Conservation (phyloP, 768 basidiomycete species). For the Mycena capillaripes region DNA sequence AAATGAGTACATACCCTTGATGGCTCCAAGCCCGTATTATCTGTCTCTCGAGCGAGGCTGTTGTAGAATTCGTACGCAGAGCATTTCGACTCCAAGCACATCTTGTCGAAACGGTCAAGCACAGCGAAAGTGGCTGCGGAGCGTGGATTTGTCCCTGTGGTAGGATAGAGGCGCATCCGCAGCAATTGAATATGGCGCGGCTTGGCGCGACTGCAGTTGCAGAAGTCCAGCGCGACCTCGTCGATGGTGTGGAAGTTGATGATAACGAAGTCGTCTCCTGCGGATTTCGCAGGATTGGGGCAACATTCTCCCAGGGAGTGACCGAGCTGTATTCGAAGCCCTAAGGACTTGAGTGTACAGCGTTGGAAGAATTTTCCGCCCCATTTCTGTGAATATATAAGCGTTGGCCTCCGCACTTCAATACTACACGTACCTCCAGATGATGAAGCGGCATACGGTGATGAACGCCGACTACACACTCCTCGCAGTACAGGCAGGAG, state of each 20-base stretch:
- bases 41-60: conserved; percentile 2
- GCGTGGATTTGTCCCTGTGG: not conserved
- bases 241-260: not conserved
- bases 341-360: not conserved
- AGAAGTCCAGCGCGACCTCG: too few relatives aligned
- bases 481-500: not conserved
- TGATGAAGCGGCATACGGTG: not conserved
- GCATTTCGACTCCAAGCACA: conserved; percentile 28
- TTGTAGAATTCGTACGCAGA: conserved; percentile 36
- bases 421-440: not conserved
- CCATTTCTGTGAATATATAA: not conserved
- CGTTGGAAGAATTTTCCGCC: not conserved
- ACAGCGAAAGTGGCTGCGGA: not conserved
- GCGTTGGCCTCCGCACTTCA: not conserved
- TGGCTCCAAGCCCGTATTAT: conserved; percentile 30
- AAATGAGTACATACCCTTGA: not conserved
- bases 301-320: not conserved
- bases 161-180: not conserved
- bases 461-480: not conserved
- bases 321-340: not conserved
- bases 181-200: not conserved
- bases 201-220: not conserved
- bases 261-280: not conserved
- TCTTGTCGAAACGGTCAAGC: conserved; percentile 5
- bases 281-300: not conserved